A percentile compares a stretch with the other conserved stretches of the same genome.
Conservation (phyloP, 768 basidiomycete genomes). For the Naganishia friedmannii region DNA sequence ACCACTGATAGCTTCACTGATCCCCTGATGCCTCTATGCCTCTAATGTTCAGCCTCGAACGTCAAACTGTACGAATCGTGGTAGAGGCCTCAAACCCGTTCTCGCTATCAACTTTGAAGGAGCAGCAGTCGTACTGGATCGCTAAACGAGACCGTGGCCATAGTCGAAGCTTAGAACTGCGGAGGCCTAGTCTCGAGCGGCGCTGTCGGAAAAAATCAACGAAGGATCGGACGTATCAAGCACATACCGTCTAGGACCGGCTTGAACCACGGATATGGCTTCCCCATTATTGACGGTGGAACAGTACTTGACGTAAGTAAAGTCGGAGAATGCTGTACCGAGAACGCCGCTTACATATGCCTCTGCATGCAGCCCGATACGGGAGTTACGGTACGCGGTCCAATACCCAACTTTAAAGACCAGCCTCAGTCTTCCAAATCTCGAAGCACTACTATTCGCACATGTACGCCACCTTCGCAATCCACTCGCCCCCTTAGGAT, state of each 20-base stretch:
- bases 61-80: neutral
- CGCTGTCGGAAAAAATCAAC: neutral
- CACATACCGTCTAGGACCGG: neutral
- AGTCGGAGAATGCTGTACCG: no score
- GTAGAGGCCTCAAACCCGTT: neutral
- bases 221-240: neutral
- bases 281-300: conserved; percentile 2
- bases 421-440: neutral
- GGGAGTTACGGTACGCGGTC: conserved; percentile 25
- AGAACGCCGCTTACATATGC: neutral
- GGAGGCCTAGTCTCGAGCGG: neutral
- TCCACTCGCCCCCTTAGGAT: conserved; percentile 20
- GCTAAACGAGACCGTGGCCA: neutral
- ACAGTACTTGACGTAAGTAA: conserved; percentile 24
- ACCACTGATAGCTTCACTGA: neutral
- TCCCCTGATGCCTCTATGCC: no score
- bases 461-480: conserved; percentile 22
- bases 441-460: conserved; percentile 23
- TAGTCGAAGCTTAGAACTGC: neutral
- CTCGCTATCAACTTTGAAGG: neutral
- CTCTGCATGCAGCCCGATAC: conserved; percentile 13
- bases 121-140: neutral
- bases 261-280: conserved; percentile 3
- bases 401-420: conserved; percentile 18
- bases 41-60: neutral